Conservation (phyloP, 2,329 filamentous ascomycete genomes). For the Hymenoscyphus salicellus region DNA sequence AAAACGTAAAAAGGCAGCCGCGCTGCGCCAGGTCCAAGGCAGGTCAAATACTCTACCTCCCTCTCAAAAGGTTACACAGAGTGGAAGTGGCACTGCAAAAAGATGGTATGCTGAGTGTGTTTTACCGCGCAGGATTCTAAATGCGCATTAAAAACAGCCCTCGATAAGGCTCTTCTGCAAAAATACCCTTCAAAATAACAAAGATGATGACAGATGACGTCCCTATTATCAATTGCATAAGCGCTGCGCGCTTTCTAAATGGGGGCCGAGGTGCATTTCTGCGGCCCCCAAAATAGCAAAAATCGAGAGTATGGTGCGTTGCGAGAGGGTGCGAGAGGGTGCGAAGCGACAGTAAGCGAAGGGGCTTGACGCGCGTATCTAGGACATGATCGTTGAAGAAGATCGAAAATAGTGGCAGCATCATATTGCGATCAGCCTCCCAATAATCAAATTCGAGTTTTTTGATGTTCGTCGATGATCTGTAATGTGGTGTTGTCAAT, state of each 20-base stretch:
- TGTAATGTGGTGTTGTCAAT: not conserved
- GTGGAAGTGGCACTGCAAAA: conserved; percentile 1
- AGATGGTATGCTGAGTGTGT: not conserved
- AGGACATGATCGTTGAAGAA: not conserved
- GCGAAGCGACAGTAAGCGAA: not conserved
- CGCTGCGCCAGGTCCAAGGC: not conserved
- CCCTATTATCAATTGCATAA: not conserved
- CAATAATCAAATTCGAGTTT: too few species aligned
- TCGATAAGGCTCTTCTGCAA: not conserved
- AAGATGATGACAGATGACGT: conserved; percentile 4
- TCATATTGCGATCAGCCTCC: too few species aligned
- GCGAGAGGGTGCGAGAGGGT: not conserved
- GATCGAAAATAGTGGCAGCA: too few species aligned
- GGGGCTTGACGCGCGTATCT: not conserved
- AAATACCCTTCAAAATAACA: not conserved
- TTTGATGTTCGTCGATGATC: not conserved
- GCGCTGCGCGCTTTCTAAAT: not conserved
- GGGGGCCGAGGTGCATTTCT: not conserved
- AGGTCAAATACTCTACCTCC: not conserved
- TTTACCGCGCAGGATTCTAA: conserved; percentile 5
- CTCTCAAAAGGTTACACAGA: not conserved
- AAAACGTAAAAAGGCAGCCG: not conserved
- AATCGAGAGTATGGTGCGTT: not conserved
- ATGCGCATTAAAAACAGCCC: not conserved
- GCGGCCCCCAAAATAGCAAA: conserved; percentile 9